Conservation (phyloP, 2,329 filamentous ascomycete genomes). For the Colletotrichum melonis region DNA sequence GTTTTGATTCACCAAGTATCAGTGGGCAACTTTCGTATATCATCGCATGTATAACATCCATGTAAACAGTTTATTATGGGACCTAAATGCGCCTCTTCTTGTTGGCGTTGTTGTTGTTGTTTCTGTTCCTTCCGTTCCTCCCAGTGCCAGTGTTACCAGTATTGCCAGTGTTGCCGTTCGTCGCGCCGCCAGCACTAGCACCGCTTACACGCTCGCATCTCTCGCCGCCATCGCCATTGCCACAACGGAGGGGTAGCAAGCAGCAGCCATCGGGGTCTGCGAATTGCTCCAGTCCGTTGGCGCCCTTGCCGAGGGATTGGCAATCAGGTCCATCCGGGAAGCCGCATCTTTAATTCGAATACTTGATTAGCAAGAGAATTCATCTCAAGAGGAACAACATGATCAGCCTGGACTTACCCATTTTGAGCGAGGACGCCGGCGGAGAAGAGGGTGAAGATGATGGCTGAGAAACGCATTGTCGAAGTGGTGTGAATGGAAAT, state of each 20-base stretch:
- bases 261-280: slow-evolving; percentile 14
- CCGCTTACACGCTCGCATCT: slow-evolving; percentile 15
- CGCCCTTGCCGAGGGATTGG: slow-evolving; percentile 7
- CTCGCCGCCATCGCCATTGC: slow-evolving; percentile 18
- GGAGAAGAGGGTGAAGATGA: background rate
- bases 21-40: no score
- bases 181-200: background rate
- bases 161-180: background rate
- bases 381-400: background rate
- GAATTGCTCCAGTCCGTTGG: slow-evolving; percentile 21
- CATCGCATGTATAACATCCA: background rate
- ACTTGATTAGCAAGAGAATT: background rate
- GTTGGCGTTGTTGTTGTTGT: background rate
- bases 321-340: slow-evolving; percentile 14
- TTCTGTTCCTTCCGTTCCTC: background rate
- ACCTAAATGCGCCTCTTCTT: background rate
- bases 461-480: background rate
- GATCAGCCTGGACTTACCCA: background rate
- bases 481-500: background rate
- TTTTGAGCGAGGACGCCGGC: background rate
- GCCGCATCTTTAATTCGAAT: background rate
- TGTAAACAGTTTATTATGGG: background rate
- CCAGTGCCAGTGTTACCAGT: background rate
- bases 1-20: no score
- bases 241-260: slow-evolving; percentile 5